Evolutionary conservation across 345 rosid genomes (phyloP), one percentile per base, ranked within the genome.

Genomic region (Gossypium mustelinum): DNA sequence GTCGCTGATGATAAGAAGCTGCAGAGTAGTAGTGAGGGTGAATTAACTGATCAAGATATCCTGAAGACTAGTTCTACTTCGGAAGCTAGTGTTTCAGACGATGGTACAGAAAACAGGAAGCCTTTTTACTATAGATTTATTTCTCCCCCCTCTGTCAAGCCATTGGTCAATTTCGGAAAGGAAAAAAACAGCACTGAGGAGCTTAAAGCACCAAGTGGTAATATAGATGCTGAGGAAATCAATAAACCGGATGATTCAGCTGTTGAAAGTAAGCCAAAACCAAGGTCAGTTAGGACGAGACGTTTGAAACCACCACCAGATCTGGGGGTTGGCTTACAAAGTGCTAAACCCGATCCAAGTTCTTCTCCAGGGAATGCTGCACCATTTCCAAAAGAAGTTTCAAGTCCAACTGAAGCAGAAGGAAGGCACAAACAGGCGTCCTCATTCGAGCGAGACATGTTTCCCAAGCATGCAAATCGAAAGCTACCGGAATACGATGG

Each of bases 231-330:
- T 7, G 80, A 63, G 12, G 76, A 77, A 67, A 63, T 7, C 4
- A 55, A 76, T 70, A 68, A 34, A 34, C 63, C 29, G 29, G 77
- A 78, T 78, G 83, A 76, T n/a, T 72, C 81, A 7, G 73, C 18
- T 2, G 43, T 2, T 18, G 86, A 77, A 70, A 60, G 84, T 3
- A 83, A 82, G 76, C 84, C 91, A 60, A 86, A 82, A 82, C 96
- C 94, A 44, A 85, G 82, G 82, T 90, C 97, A 65, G 88, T 87
- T 72, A 84, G 95, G 78, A 84, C 83, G 55, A 80, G 85, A 71
- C 74, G 73, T 58, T 76, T 76, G 67, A 88, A 84, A 41, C 83
- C 69, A 4, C 79, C 82, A 0, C 84, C 76, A 7, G 86, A 75
- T 14, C 80, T 5, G 7, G 82, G 76, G 45, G 50, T 39, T 10